phyloP scores from a whole-genome alignment of 305 asterid species.

The Salvia sclarea region DNA sequence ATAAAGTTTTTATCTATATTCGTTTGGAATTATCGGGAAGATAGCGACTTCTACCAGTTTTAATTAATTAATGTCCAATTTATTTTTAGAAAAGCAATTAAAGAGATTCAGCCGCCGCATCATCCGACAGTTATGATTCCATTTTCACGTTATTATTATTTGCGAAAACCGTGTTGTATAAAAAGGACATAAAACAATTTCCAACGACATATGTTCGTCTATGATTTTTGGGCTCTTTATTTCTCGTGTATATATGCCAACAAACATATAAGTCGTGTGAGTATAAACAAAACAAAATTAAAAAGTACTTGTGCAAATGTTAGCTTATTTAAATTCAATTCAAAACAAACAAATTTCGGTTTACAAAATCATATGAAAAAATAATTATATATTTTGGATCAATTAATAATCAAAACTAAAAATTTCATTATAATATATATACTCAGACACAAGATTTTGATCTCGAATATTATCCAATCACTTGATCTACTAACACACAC shows the following conservation, averaged over 20 bases:
- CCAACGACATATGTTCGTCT: background rate
- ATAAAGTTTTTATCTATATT: background rate
- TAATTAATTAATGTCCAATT: background rate
- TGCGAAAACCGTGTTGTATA: background rate
- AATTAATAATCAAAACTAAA: too few species aligned
- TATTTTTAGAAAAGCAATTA: constrained; percentile 27
- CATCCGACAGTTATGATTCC: constrained; percentile 27
- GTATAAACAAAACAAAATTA: background rate
- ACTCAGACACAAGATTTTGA: too few species aligned
- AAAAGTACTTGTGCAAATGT: background rate
- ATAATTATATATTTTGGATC: too few species aligned
- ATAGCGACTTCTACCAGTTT: constrained; percentile 1
- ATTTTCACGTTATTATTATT: background rate
- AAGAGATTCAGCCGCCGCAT: constrained; percentile 33
- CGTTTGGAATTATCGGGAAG: constrained; percentile 32
- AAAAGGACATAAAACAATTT: background rate
- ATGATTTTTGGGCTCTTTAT: background rate
- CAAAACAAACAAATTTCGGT: too few species aligned
- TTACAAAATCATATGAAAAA: too few species aligned
- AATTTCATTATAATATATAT: too few species aligned
- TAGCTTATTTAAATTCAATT: too few species aligned
- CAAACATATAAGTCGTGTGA: background rate
- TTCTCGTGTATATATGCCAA: background rate
- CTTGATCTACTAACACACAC: too few species aligned
- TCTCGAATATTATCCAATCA: too few species aligned